Percentiles rank a stretch among this genome's conserved stretches.
These are phyloP conservation scores for Friedmanniomyces endolithicus DNA, from an alignment of 495 filamentous ascomycete species.

Conservation along the genomic window DNA sequence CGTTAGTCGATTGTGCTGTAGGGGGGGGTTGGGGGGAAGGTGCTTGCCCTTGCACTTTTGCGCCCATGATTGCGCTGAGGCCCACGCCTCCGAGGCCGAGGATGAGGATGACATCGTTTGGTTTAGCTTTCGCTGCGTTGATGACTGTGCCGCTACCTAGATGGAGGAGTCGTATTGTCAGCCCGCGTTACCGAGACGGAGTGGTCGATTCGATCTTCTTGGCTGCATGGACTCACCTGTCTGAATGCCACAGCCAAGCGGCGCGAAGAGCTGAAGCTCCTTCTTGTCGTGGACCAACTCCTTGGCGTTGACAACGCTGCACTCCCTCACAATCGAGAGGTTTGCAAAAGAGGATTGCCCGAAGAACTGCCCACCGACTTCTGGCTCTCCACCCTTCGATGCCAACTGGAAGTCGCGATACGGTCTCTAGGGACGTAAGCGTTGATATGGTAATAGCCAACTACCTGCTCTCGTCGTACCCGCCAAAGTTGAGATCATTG, in stretches of 20 bases:
- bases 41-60: conserved; percentile 14
- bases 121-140: conserved; percentile 17
- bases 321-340: conserved; percentile 23
- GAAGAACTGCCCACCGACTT: conserved; percentile 22
- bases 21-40: no score
- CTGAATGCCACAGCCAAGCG: conserved; percentile 35
- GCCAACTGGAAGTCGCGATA: conserved; percentile 8
- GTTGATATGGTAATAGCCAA: neutral
- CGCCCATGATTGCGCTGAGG: conserved; percentile 24
- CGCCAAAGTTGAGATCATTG: conserved; percentile 21
- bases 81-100: conserved; percentile 25
- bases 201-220: no score
- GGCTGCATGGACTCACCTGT: no score
- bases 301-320: conserved; percentile 26
- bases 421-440: neutral
- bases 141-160: conserved; percentile 20
- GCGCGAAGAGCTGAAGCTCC: conserved; percentile 27
- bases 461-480: neutral
- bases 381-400: conserved; percentile 12
- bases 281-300: conserved; percentile 17
- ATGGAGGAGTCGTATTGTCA: no score
- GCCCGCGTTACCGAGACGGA: no score
- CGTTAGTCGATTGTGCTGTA: neutral
- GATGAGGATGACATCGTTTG: conserved; percentile 16
- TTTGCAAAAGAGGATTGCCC: conserved; percentile 25